Evolutionary conservation across 2,329 filamentous ascomycete species (phyloP).

Genomic region (Knufia fluminis): DNA sequence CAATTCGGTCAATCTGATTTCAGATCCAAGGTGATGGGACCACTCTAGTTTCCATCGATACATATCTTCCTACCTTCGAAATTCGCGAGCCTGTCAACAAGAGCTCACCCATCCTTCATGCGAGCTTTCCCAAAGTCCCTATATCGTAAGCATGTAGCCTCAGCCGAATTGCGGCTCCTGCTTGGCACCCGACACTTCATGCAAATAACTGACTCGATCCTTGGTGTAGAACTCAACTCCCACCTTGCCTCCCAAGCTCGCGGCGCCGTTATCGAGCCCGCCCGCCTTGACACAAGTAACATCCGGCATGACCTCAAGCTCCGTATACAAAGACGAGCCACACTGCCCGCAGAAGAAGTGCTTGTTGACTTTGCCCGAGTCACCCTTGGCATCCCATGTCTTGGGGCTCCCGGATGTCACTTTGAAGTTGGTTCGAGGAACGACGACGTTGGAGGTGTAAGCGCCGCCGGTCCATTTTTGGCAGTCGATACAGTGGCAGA

Average conservation of each 20-base stretch:
- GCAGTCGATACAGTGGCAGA: slow-evolving; percentile 48
- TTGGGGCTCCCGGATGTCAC: slow-evolving; percentile 43
- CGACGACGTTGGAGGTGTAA: slow-evolving; percentile 46
- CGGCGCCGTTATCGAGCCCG: slow-evolving; percentile 40
- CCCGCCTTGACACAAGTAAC: slow-evolving; percentile 45
- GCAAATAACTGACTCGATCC: slow-evolving; percentile 40
- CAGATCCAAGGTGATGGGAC: too few species aligned
- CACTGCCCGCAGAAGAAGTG: slow-evolving; percentile 48
- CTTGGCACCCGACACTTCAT: slow-evolving; percentile 37
- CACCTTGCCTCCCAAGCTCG: slow-evolving; percentile 36
- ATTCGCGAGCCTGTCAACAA: too few species aligned
- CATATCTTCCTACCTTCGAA: too few species aligned
- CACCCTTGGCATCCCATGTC: slow-evolving; percentile 39
- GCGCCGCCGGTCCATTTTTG: slow-evolving; percentile 49
- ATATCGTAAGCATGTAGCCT: too few species aligned
- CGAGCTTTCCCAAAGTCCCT: too few species aligned
- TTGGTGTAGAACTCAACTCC: slow-evolving; percentile 46
- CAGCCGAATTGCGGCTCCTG: slow-evolving; percentile 32
- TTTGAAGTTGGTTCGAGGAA: slow-evolving; percentile 39
- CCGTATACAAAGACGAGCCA: slow-evolving; percentile 44
- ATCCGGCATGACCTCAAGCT: slow-evolving; percentile 46
- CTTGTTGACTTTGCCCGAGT: slow-evolving; percentile 46
- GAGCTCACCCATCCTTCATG: too few species aligned
- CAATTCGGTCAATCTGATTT: too few species aligned
- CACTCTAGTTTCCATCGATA: too few species aligned